These are phyloP conservation scores for Coffea canephora DNA, from an alignment of 257 asterid genomes.

Conservation along the genomic window DNA sequence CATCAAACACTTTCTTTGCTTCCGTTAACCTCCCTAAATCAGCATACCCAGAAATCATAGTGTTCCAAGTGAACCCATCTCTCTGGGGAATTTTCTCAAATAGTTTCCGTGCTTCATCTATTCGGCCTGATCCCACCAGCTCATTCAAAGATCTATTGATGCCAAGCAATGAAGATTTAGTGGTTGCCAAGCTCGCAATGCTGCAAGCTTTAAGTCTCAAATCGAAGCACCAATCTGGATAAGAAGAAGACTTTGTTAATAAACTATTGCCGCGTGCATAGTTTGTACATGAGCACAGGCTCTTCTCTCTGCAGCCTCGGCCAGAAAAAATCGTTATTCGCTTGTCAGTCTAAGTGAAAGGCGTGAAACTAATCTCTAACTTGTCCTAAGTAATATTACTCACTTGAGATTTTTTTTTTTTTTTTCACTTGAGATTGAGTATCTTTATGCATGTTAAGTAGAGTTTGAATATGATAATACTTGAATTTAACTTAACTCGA, in stretches of 20 bases:
- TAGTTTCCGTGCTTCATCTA: conserved; percentile 63
- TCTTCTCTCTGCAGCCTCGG: not conserved
- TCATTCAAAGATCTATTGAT: conserved; percentile 35
- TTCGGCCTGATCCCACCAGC: conserved; percentile 33
- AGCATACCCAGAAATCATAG: conserved; percentile 48
- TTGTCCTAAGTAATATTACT: too few relatives aligned
- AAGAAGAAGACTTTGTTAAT: not conserved
- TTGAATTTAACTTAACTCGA: too few relatives aligned
- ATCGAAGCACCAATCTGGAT: not conserved
- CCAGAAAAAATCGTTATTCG: not conserved
- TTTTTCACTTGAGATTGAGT: too few relatives aligned
- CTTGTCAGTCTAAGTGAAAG: not conserved
- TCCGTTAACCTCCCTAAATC: conserved; percentile 56
- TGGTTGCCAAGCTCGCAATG: conserved; percentile 7
- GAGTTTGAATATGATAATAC: too few relatives aligned
- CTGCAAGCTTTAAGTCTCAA: conserved; percentile 13
- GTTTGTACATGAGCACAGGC: conserved; percentile 11
- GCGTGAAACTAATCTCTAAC: too few relatives aligned
- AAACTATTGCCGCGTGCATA: not conserved
- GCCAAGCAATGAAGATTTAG: conserved; percentile 24
- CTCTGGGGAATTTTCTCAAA: conserved; percentile 65
- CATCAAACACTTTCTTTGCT: conserved; percentile 51
- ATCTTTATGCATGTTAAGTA: too few relatives aligned
- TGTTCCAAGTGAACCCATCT: conserved; percentile 72
- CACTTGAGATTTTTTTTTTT: too few relatives aligned